Evolutionary conservation across 108 stramenopile species (phyloP).

Genomic region (Cyclostephanos invisitatus): DNA sequence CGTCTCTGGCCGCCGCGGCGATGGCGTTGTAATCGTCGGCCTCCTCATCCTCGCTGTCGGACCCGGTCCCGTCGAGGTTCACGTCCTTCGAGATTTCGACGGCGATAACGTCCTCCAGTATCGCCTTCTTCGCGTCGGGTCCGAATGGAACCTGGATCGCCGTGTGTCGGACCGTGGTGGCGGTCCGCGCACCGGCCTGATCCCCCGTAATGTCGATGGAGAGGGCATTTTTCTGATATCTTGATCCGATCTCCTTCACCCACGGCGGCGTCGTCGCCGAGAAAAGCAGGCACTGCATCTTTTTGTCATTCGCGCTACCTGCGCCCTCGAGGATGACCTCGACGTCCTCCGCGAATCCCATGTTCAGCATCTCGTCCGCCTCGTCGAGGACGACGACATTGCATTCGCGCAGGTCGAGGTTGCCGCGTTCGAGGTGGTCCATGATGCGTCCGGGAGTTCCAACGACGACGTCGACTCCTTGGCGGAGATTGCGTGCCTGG

Average conservation of each 20-base stretch:
- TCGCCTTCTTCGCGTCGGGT: constrained; percentile 68
- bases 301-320: constrained; percentile 64
- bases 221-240: constrained; percentile 87
- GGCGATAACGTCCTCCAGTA: constrained; percentile 88
- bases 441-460: constrained; percentile 98
- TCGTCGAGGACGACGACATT: constrained; percentile 95
- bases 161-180: constrained; percentile 93
- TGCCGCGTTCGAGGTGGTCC: constrained; percentile 95
- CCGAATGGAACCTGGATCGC: constrained; percentile 94
- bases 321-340: constrained; percentile 87
- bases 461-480: constrained; percentile 95
- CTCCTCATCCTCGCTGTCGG: constrained; percentile 39
- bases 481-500: constrained; percentile 72
- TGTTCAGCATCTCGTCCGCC: constrained; percentile 99
- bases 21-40: constrained; percentile 82
- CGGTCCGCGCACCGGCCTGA: constrained; percentile 80
- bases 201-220: constrained; percentile 91
- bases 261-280: constrained; percentile 98
- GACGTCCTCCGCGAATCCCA: constrained; percentile 99
- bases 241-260: constrained; percentile 90
- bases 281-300: constrained; percentile 95
- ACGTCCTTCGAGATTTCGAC: constrained; percentile 89
- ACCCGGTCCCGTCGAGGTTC: constrained; percentile 30
- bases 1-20: constrained; percentile 83
- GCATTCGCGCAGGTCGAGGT: constrained; percentile 80